These are phyloP conservation scores for Sporobolomyces pararoseus DNA, from an alignment of 768 basidiomycete species.

Conservation along the genomic window DNA sequence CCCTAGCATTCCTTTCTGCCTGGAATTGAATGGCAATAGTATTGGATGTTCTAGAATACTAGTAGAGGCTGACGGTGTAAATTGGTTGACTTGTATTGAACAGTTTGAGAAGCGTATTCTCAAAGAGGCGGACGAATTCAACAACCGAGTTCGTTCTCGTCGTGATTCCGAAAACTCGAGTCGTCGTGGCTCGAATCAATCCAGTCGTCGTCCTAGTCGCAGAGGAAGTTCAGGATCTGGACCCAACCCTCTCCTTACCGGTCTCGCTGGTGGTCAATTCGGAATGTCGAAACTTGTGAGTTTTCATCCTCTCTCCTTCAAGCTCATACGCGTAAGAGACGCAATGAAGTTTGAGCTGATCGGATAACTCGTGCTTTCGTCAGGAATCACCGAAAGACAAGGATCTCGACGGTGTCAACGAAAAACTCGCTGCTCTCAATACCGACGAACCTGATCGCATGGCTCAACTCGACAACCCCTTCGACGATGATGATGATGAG, in stretches of 20 bases:
- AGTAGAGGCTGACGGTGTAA: no score
- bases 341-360: no score
- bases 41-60: no score
- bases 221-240: constrained; percentile 23
- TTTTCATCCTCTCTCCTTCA: constrained; percentile 1
- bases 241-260: constrained; percentile 33
- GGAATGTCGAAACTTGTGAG: constrained; percentile 38
- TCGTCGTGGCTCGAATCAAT: constrained; percentile 33
- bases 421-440: constrained; percentile 31
- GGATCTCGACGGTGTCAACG: constrained; percentile 31
- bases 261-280: constrained; percentile 39
- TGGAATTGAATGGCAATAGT: no score
- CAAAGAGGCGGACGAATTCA: constrained; percentile 63
- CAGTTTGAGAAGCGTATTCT: constrained; percentile 64
- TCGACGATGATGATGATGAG: constrained; percentile 49
- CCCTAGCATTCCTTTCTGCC: no score
- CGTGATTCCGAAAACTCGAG: constrained; percentile 48
- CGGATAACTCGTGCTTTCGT: neutral
- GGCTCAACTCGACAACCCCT: constrained; percentile 43
- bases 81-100: no score
- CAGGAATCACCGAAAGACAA: constrained; percentile 33
- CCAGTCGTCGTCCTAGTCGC: constrained; percentile 37
- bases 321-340: no score
- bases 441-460: constrained; percentile 12
- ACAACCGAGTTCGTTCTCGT: constrained; percentile 55